Evolutionary conservation across 495 filamentous ascomycete species (phyloP), one percentile per base, ranked within the genome.

Genomic region (Lindgomyces ingoldianus): DNA sequence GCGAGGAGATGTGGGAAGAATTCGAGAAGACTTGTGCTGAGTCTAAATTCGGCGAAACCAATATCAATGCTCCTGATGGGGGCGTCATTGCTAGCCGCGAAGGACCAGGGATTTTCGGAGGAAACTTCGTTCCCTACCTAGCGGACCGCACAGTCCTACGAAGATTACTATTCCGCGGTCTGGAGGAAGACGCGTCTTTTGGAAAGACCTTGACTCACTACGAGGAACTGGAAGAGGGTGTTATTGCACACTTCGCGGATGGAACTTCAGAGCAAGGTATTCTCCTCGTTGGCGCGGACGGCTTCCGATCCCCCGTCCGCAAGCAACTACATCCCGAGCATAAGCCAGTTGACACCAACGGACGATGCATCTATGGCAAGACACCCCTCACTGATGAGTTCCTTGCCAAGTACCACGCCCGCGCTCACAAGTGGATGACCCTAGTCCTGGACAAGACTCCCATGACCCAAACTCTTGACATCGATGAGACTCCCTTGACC

Each of bases 221-320:
- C 36, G 75, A 81, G 22, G 70, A 65, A 1, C 68, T 65, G 0
- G 60, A 64, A 0, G 65, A 73, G 3, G 71, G 67, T 1, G 77
- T 84, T 48, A 79, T 71, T 3, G 81, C 74, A 3, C 68, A 74
- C 26, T 87, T 87, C 60, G 73, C 75, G 12, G 85, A 88, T 64
- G 81, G 79, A 10, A 76, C 77, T 3, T 74, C 68, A 0, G 78
- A 62, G 14, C 74, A 69, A 2, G 86, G 85, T 0, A 71, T 72
- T 0, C 70, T 87, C 1, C 68, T 89, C 12, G 67, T 88, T 46
- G 85, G 80, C 33, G 78, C 77, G 57, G 86, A 89, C 69, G 86
- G 86, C 6, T 72, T 75, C 25, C 76, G 74, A 33, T 86, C 83
- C 8, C 73, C 65, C 9, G 73, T 77, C 3, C 81, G 81, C 71